Evolutionary conservation across 139 green algal genomes (phyloP).

Genomic region (Coelastrella sp.): DNA sequence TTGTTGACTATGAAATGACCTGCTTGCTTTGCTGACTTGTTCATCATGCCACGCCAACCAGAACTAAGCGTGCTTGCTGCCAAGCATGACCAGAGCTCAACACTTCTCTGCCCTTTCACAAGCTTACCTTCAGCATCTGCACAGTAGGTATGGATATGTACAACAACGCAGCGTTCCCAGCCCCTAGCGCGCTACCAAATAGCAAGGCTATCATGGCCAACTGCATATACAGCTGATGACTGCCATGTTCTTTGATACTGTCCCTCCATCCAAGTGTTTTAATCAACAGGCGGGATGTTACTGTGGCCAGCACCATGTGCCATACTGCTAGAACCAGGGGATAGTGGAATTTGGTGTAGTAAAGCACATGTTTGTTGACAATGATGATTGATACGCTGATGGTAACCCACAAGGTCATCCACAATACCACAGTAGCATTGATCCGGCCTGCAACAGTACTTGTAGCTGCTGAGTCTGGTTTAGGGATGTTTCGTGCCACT

Average conservation of each 20-base stretch:
- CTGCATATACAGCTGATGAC: too few relatives aligned
- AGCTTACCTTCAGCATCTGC: constrained; percentile 63
- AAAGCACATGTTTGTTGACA: constrained; percentile 32
- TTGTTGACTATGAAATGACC: too few relatives aligned
- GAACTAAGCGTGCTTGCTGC: background rate
- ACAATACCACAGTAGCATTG: constrained; percentile 1
- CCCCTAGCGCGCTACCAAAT: too few relatives aligned
- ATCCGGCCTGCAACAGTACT: too few relatives aligned
- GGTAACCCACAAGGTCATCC: background rate
- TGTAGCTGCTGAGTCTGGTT: too few relatives aligned
- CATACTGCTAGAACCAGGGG: constrained; percentile 5
- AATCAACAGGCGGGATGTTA: background rate
- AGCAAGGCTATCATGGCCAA: too few relatives aligned
- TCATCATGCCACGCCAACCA: too few relatives aligned
- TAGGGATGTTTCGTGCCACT: too few relatives aligned
- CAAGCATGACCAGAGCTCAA: background rate
- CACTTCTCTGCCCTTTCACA: background rate
- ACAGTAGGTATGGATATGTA: constrained; percentile 61
- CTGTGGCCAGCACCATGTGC: constrained; percentile 35
- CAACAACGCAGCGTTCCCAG: constrained; percentile 57
- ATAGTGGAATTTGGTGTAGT: background rate
- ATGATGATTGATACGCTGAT: background rate
- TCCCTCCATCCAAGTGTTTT: background rate
- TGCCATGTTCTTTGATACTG: constrained; percentile 16
- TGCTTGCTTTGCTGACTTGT: too few relatives aligned